phyloP scores from a whole-genome alignment of 208 protist species.

The Porcisia deanei region DNA sequence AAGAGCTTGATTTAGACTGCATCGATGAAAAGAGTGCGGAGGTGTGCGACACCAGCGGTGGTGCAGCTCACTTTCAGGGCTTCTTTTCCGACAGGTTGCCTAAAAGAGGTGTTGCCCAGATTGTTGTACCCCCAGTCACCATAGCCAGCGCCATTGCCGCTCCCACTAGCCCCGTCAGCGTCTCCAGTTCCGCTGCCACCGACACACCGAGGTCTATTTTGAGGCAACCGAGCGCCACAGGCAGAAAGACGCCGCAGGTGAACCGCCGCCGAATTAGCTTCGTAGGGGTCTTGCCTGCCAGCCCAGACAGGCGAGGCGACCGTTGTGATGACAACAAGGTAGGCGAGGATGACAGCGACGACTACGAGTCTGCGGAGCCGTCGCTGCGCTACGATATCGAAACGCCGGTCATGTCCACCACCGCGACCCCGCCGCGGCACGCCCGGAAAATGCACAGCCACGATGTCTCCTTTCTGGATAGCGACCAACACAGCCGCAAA shows the following conservation, averaged over 20 bases:
- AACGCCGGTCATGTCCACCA: neutral
- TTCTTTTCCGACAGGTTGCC: conserved; percentile 5
- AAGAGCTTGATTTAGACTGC: neutral
- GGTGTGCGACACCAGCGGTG: neutral
- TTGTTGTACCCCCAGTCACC: neutral
- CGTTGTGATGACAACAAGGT: conserved; percentile 8
- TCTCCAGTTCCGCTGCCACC: conserved; percentile 23
- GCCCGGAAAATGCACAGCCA: neutral
- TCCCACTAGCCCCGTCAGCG: conserved; percentile 26
- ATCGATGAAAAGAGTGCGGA: neutral
- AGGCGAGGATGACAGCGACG: conserved; percentile 28
- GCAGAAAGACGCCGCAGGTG: conserved; percentile 7
- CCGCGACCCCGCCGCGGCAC: conserved; percentile 2
- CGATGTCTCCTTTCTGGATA: neutral
- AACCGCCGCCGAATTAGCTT: conserved; percentile 36
- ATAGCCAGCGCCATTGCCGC: neutral
- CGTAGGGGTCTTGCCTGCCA: conserved; percentile 15
- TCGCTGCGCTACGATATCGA: conserved; percentile 31
- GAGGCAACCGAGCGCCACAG: conserved; percentile 19
- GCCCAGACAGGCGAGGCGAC: neutral
- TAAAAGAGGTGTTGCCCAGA: neutral
- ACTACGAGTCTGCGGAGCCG: conserved; percentile 37
- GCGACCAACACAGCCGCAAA: neutral
- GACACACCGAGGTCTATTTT: conserved; percentile 46
- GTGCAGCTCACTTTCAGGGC: neutral